These are phyloP conservation scores for Claviceps sorghi DNA, from an alignment of 2,329 filamentous ascomycete genomes.

Conservation along the genomic window DNA sequence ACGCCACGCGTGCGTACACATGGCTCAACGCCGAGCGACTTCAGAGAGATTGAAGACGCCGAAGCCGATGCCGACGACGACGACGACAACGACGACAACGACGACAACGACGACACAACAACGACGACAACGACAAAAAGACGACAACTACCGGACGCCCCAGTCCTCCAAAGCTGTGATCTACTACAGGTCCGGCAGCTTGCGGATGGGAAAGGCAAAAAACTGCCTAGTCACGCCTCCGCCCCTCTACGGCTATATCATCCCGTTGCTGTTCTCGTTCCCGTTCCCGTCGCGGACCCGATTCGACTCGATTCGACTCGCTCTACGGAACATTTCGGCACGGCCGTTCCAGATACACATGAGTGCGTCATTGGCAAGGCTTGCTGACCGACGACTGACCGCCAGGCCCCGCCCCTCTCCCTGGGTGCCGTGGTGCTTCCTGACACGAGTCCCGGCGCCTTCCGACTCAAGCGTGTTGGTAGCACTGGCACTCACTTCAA, in stretches of 20 bases:
- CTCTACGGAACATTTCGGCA: background rate
- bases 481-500: background rate
- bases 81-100: background rate
- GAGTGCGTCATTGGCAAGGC: background rate
- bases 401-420: slow-evolving; percentile 5
- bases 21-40: background rate
- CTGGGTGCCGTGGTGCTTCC: background rate
- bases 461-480: background rate
- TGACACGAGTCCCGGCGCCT: background rate
- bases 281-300: background rate
- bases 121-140: no score
- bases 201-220: background rate
- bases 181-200: no score
- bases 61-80: no score
- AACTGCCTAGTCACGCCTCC: background rate
- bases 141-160: no score
- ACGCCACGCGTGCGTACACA: background rate
- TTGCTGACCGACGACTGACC: slow-evolving; percentile 3
- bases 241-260: background rate
- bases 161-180: background rate
- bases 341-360: background rate
- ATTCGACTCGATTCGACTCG: no score
- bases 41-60: no score
- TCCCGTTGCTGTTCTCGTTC: no score
- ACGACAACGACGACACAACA: background rate